Base-by-base conservation (phyloP, 306 rosid genomes). In the Vicia sativa region DNA sequence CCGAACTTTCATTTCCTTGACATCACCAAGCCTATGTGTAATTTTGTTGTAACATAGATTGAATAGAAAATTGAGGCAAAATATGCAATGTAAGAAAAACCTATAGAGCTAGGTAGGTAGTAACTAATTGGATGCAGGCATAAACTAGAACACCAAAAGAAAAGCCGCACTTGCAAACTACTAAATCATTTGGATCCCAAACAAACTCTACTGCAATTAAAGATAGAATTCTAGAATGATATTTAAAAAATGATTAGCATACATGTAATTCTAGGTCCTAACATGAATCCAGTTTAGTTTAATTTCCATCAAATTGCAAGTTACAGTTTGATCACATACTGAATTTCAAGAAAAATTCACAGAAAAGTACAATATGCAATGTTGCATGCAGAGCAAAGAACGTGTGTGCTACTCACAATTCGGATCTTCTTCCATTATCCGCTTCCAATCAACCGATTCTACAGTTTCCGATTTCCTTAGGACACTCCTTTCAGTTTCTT, bases 351-450 rank as follows among this genome's bases (percentile, higher is more conserved):
- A 16, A 69, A 46, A 9, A 42, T 41, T 21, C 8, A 54, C 42
- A 16, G 37, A n/a, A 54, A 60, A 35, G 35, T 9, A 60, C 31
- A 8, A 62, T 23, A 56, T 65, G 31, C 78, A 60, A 54, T 67
- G 34, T 35, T 35, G 76, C 68, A 79, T 76, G 75, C 74, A 69
- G 37, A 69, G 38, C 14, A 79, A 50, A 25, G 26, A 58, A 19
- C 12, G 31, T 44, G 31, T 39, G 25, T 8, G 14, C 35, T 18
- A 80, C 97, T 82, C 87, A 90, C 99, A 82, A 74, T 81, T 87
- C 8, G 96, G 99, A 84, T 93, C 99, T 52, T 88, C 87, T 11
- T 88, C 85, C 95, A 90, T 88, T 29, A 93, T 78, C 73, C 88
- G 90, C 70, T 78, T 84, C 99, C 99, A 93, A 39, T 93, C 99